Evolutionary conservation across 345 rosid species (phyloP).

Genomic region (Aegle marmelos): DNA sequence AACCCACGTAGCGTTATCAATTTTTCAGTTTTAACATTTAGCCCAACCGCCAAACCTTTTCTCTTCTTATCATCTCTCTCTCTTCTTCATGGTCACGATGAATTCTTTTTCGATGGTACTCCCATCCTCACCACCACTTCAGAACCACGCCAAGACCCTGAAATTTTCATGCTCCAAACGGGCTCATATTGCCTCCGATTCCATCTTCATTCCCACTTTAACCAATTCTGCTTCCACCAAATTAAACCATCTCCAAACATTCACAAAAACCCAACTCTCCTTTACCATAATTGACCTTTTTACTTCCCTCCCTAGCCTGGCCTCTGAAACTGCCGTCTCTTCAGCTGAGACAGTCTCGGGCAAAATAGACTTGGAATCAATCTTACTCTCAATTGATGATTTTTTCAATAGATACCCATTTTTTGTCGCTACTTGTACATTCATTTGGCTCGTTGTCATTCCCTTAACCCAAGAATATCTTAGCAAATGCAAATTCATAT

Average conservation of each 20-base stretch:
- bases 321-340: slow-evolving; percentile 44
- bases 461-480: slow-evolving; percentile 57
- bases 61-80: slow-evolving; percentile 4
- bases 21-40: too few species aligned
- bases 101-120: slow-evolving; percentile 36
- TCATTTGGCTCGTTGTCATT: slow-evolving; percentile 70
- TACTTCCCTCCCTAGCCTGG: slow-evolving; percentile 47
- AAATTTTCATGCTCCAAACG: slow-evolving; percentile 20
- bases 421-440: slow-evolving; percentile 79
- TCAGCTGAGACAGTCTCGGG: slow-evolving; percentile 35
- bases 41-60: not conserved
- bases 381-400: slow-evolving; percentile 62
- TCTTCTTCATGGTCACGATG: slow-evolving; percentile 23
- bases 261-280: slow-evolving; percentile 38
- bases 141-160: slow-evolving; percentile 30
- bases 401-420: slow-evolving; percentile 78
- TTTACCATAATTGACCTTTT: slow-evolving; percentile 35
- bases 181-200: not conserved
- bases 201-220: not conserved
- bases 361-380: slow-evolving; percentile 65
- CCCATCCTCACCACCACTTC: slow-evolving; percentile 36
- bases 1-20: not conserved
- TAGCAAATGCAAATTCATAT: slow-evolving; percentile 63
- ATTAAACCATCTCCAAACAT: not conserved
- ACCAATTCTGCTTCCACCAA: not conserved